Conservation (phyloP, 129 eudicot species). For the Escallonia herrerae region DNA sequence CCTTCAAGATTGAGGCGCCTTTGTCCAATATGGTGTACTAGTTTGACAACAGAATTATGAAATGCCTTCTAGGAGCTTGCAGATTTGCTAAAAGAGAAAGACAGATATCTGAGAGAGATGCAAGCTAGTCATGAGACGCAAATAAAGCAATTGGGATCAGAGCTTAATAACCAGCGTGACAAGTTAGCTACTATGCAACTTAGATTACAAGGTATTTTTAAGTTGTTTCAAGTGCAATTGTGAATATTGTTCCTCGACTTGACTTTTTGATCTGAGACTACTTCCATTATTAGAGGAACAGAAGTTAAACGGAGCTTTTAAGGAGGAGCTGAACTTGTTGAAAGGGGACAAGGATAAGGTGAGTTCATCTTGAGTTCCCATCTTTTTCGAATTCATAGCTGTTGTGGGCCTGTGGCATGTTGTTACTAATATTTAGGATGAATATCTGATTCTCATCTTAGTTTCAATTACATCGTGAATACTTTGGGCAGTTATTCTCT, state of each 20-base stretch:
- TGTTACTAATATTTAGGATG: too few species aligned
- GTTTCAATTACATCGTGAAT: too few species aligned
- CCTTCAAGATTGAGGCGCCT: too few species aligned
- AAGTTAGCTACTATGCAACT: constrained; percentile 40
- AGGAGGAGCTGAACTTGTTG: constrained; percentile 48
- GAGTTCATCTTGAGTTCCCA: constrained; percentile 19
- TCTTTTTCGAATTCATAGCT: not conserved
- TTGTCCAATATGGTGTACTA: constrained; percentile 4
- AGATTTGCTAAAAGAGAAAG: constrained; percentile 72
- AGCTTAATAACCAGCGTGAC: constrained; percentile 65
- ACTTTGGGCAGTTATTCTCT: too few species aligned
- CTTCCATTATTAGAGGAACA: constrained; percentile 60
- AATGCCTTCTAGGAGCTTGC: constrained; percentile 79
- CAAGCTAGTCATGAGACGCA: constrained; percentile 60
- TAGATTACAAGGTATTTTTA: constrained; percentile 56
- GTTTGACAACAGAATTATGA: constrained; percentile 44
- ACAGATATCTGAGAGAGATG: constrained; percentile 43
- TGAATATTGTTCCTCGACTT: not conserved
- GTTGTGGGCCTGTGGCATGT: not conserved
- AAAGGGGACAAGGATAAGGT: constrained; percentile 67
- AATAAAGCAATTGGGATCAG: constrained; percentile 46
- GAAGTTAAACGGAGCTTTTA: constrained; percentile 51
- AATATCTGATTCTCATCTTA: too few species aligned
- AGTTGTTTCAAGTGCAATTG: constrained; percentile 1
- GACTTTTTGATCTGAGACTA: constrained; percentile 29